Evolutionary conservation across 2,329 filamentous ascomycete genomes (phyloP), one percentile per base, ranked within the genome.

Genomic region (Thermoascus crustaceus): DNA sequence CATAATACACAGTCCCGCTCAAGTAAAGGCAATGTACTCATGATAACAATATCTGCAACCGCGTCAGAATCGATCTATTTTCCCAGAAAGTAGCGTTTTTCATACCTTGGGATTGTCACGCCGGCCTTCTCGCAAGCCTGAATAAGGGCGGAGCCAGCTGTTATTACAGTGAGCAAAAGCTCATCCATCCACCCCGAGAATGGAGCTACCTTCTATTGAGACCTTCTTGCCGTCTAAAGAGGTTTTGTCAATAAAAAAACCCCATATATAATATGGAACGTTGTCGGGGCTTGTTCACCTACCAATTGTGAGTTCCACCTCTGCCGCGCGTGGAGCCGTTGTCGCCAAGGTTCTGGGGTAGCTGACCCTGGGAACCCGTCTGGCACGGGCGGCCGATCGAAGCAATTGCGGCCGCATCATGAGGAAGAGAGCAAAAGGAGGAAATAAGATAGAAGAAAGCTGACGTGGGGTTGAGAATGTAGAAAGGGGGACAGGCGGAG

Each of bases 41-140:
- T 95, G 89, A 68, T 96, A 96, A 70, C 89, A 96, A 68, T 94
- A 95, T 85, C 88, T 85, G 48, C 37, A 48, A 22, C 4, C 3
- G 41, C 13, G 52, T 67, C 51, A 69, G 63, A 44, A 51, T 38
- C 27, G 36, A 11, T 24, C 17, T 27, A 22, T 16, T n/a, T 18
- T 5, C 4, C 19, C 30, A 21, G 19, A 4, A 25, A n/a, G 19
- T 32, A 16, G 6, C 9, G 19, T 33, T 38, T 46, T 27, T 57
- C 72, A 54, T 67, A 85, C 82, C 82, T 87, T 52, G 89, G 89
- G 57, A 96, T 75, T 44, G 83, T 91, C 48, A 74, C 76, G 58
- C 91, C 91, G 47, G 89, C 91, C 72, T 98, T 95, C 70, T 98
- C 91, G 72, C 91, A 98, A 60, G 91, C 91, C 72, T 98, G 91